Evolutionary conservation across 805 yeast species (phyloP), one percentile per base, ranked within the genome.

Genomic region (Metschnikowia anglica): DNA sequence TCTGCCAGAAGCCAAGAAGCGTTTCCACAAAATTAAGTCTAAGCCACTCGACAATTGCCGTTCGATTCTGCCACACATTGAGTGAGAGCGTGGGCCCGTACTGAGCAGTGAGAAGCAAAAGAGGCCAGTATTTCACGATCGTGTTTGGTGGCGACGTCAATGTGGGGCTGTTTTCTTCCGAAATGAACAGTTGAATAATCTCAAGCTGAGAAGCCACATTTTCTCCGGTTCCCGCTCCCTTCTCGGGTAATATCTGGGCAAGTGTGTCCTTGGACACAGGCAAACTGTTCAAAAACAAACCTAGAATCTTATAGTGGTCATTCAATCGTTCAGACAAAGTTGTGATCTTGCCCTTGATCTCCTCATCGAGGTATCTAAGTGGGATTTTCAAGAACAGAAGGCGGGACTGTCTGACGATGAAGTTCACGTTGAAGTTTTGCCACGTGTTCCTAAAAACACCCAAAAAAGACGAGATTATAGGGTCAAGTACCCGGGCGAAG

Each of bases 11-110:
- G 3, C 91, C 88, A 21, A 58, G 56, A 1, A 72, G 55, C 0
- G 95, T 83, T n/a, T 81, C 86, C 12, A 81, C 61, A 5, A 88
- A 58, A 40, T 84, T 83, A 37, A 70, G 68, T 38, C 69, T 65
- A 33, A 80, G 44, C 83, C 93, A 87, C 1, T 69, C 58, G 2
- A 68, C 48, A 13, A 88, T 77, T 13, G 69, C 74, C 13, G 65
- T 66, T 46, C 85, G 70, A 48, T 81, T 79, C 2, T 73, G 64
- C 55, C 84, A 67, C 2, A 76, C 47, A 41, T 64, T 64, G 20
- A 55, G 35, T 1, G 75, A 51, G 2, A 79, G 57, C 2, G 72
- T 55, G 7, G 93, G 88, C 0, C 85, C 85, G 55, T 76, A 78
- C 3, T 73, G 38, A 0, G 72, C 34, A 1, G 68, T 45, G 1